Percentiles rank a stretch among this genome's conserved stretches.
Conservation (phyloP, 2,329 filamentous ascomycete genomes). For the Fusarium sp. region DNA sequence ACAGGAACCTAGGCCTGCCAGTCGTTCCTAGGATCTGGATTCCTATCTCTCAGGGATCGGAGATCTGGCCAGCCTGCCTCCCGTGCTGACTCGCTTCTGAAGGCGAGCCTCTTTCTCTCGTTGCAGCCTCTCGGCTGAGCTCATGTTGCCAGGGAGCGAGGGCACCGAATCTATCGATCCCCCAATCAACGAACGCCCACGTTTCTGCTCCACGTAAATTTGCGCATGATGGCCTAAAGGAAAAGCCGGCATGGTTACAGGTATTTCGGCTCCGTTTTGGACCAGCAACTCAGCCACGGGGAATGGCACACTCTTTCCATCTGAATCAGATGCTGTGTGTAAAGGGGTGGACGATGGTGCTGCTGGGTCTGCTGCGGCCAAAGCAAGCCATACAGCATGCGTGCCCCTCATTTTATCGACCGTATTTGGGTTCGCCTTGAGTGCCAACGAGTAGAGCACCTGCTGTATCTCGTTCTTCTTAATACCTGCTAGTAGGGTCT, state of each 20-base stretch:
- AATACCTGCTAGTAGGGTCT: conserved; percentile 89
- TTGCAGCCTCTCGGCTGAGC: conserved; percentile 63
- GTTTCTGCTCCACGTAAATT: conserved; percentile 86
- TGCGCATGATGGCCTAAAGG: conserved; percentile 85
- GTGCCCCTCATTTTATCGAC: conserved; percentile 88
- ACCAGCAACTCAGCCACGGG: conserved; percentile 90
- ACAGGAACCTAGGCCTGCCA: conserved; percentile 55
- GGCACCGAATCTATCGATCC: conserved; percentile 70
- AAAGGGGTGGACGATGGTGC: conserved; percentile 70
- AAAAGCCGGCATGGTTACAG: conserved; percentile 79
- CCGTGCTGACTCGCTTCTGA: conserved; percentile 84
- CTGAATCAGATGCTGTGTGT: conserved; percentile 58
- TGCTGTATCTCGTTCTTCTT: conserved; percentile 97
- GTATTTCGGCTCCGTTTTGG: conserved; percentile 94
- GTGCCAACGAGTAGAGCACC: conserved; percentile 88
- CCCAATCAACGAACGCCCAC: conserved; percentile 58
- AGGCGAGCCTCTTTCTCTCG: conserved; percentile 76
- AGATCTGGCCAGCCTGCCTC: conserved; percentile 76
- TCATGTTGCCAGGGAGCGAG: conserved; percentile 66
- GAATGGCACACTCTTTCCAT: conserved; percentile 75
- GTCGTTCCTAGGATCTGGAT: conserved; percentile 56
- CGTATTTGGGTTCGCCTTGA: conserved; percentile 88
- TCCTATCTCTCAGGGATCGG: conserved; percentile 73
- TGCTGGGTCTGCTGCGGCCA: conserved; percentile 92
- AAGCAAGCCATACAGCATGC: conserved; percentile 88